phyloP scores from a whole-genome alignment of 2,329 filamentous ascomycete genomes.

The Juglanconis juglandina region DNA sequence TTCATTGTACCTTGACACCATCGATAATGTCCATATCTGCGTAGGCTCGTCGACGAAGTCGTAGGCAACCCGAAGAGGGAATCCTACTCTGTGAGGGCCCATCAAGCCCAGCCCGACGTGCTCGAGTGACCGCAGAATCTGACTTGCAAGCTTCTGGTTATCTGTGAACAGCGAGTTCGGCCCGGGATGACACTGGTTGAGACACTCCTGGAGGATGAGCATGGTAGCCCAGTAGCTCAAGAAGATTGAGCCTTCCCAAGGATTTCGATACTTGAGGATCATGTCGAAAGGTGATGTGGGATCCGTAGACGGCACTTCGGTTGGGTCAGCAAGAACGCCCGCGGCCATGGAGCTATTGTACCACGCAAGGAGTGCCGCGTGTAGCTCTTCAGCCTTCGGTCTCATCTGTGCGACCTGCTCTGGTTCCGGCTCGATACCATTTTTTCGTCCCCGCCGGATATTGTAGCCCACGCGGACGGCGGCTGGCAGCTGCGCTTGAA shows the following conservation, averaged over 20 bases:
- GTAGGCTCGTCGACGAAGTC: conserved; percentile 34
- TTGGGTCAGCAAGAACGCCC: conserved; percentile 23
- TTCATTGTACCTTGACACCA: conserved; percentile 7
- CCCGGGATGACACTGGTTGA: conserved; percentile 31
- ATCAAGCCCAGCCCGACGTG: conserved; percentile 34
- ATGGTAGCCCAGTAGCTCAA: conserved; percentile 37
- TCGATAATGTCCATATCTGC: conserved; percentile 32
- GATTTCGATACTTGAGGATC: conserved; percentile 29
- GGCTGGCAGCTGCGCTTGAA: conserved; percentile 32
- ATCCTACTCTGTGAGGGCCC: conserved; percentile 37
- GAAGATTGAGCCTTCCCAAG: conserved; percentile 34
- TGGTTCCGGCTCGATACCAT: conserved; percentile 27
- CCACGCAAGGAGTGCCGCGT: conserved; percentile 31
- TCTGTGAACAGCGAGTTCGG: conserved; percentile 21
- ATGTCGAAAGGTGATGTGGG: conserved; percentile 31
- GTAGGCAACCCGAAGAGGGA: conserved; percentile 35
- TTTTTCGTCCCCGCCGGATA: conserved; percentile 29
- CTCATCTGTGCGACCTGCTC: conserved; percentile 28
- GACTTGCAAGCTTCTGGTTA: conserved; percentile 27
- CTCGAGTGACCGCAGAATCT: conserved; percentile 37
- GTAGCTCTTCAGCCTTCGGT: conserved; percentile 26
- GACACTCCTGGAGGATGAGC: conserved; percentile 37
- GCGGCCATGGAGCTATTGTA: conserved; percentile 24
- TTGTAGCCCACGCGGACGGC: conserved; percentile 31
- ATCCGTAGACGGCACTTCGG: conserved; percentile 28